Evolutionary conservation across 495 filamentous ascomycete species (phyloP).

Genomic region (Penicillium chermesinum): DNA sequence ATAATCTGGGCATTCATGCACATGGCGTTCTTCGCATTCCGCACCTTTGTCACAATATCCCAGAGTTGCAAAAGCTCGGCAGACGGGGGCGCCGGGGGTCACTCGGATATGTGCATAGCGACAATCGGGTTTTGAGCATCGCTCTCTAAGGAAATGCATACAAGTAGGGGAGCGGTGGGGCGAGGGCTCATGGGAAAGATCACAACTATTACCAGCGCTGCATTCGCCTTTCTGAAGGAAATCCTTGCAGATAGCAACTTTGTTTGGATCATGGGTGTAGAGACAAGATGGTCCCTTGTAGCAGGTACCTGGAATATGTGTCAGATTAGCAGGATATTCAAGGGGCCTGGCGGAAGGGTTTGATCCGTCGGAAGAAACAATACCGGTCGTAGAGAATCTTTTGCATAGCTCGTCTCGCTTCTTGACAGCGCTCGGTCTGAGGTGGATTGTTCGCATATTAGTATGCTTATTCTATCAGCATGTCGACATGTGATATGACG

Average conservation of each 20-base stretch:
- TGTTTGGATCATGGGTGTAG: slow-evolving; percentile 78
- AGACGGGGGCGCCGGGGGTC: slow-evolving; percentile 76
- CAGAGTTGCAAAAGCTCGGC: slow-evolving; percentile 74
- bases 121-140: slow-evolving; percentile 83
- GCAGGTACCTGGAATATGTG: slow-evolving; percentile 62
- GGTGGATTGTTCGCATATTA: slow-evolving; percentile 28
- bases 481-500: background rate
- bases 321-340: slow-evolving; percentile 21
- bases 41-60: slow-evolving; percentile 88
- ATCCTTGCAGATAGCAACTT: slow-evolving; percentile 87
- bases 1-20: slow-evolving; percentile 90
- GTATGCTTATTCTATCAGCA: slow-evolving; percentile 1
- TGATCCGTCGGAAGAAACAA: slow-evolving; percentile 24
- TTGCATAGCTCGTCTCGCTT: slow-evolving; percentile 81
- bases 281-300: slow-evolving; percentile 73
- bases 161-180: slow-evolving; percentile 83
- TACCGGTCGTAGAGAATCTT: slow-evolving; percentile 91
- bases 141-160: slow-evolving; percentile 83
- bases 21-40: slow-evolving; percentile 75
- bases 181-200: slow-evolving; percentile 86
- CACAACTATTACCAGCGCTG: slow-evolving; percentile 73
- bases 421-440: slow-evolving; percentile 45
- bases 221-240: slow-evolving; percentile 79
- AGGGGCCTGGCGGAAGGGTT: slow-evolving; percentile 5
- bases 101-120: slow-evolving; percentile 85